Evolutionary conservation across 352 stramenopile species (phyloP), one percentile per base, ranked within the genome.

Genomic region (Phytophthora pluvialis): DNA sequence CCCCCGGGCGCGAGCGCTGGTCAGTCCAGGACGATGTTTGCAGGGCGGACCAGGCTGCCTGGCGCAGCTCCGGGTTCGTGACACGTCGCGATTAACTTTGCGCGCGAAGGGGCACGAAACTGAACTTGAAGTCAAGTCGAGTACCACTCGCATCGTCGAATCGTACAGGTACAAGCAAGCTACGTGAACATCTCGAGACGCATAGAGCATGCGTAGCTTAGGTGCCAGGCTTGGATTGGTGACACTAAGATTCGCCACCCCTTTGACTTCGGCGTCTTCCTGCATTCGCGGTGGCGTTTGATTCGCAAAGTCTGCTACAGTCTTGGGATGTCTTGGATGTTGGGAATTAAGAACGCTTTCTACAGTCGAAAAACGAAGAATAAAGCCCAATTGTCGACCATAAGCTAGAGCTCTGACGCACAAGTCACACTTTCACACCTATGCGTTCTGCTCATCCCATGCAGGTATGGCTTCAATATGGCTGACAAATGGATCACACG

Each of bases 81-180:
- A 36, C 35, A 18, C 40, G 31, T 10, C 16, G 18, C 49, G 11
- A 67, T 57, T 59, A 58, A 49, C 43, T 46, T 67, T 67, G 64
- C 48, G 42, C 54, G 29, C 39, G 54, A 77, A 77, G 50, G 46
- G 64, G 35, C 65, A 74, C 46, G 43, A 64, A 72, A 74, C 70
- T 72, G 70, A 74, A 77, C 64, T 72, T 73, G 70, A 74, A 71
- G 64, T 53, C 35, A 11, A 31, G 36, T 62, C 21, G 21, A 21
- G 32, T 45, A 40, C 54, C 45, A 72, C 62, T 62, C 53, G 48
- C 25, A 42, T 64, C 63, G 64, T 76, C 60, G 52, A 61, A 61
- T 76, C 32, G 55, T 75, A 45, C 38, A 45, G 29, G 6, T 54
- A 54, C 49, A 32, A 11, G 31, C 31, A 21, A 7, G 33, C 13